phyloP scores from a whole-genome alignment of 352 stramenopile species.

The Thraustochytrium striatum region DNA sequence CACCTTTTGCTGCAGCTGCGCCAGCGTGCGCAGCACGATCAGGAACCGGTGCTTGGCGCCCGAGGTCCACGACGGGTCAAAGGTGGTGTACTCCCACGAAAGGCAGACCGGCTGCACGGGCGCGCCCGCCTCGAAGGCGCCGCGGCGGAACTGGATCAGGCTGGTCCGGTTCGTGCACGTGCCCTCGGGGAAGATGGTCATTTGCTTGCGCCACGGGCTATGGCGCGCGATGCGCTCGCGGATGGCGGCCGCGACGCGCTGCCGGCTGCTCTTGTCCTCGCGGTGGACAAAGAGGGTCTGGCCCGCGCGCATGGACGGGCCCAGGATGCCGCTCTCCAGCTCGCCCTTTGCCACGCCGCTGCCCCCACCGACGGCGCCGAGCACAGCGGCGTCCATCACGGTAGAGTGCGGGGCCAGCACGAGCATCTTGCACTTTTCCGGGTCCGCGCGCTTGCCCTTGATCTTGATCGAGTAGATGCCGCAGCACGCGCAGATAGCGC shows the following conservation, averaged over 20 bases:
- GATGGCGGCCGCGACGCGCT: not conserved
- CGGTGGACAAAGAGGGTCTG: conserved; percentile 41
- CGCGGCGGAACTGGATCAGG: conserved; percentile 55
- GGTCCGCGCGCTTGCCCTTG: not conserved
- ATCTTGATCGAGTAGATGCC: conserved; percentile 9
- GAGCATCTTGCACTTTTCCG: not conserved
- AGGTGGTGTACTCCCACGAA: conserved; percentile 26
- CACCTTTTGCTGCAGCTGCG: conserved; percentile 44
- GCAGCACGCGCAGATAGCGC: not conserved
- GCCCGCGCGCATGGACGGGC: not conserved
- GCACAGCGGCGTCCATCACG: not conserved
- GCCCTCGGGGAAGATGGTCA: conserved; percentile 57
- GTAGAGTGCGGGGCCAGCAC: conserved; percentile 31
- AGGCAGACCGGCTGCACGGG: conserved; percentile 54
- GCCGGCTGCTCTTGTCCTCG: not conserved
- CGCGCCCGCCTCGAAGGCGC: conserved; percentile 51
- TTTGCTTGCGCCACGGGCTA: not conserved
- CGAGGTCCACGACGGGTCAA: conserved; percentile 51
- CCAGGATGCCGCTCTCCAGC: not conserved
- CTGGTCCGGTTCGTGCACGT: conserved; percentile 53
- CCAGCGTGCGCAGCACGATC: conserved; percentile 44
- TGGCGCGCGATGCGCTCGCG: not conserved
- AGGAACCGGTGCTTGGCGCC: conserved; percentile 14
- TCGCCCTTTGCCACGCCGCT: not conserved
- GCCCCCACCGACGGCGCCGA: not conserved